Percentiles rank a stretch among this genome's conserved stretches.
Evolutionary conservation across 768 basidiomycete species (phyloP).

Genomic region (Tulasnella sp.): DNA sequence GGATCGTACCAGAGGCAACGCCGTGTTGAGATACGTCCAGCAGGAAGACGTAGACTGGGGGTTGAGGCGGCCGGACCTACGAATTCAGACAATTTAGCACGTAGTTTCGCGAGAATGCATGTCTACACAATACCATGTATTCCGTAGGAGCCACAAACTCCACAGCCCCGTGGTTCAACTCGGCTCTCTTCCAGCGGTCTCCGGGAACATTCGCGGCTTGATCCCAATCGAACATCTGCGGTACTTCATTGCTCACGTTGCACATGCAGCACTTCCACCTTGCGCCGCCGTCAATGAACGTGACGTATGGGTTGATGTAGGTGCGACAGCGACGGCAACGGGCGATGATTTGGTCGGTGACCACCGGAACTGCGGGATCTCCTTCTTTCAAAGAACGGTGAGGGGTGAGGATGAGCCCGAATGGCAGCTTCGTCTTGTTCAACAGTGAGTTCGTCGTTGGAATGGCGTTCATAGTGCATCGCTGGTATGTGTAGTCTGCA

Average conservation of each 20-base stretch:
- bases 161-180: slow-evolving; percentile 87
- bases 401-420: slow-evolving; percentile 81
- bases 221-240: slow-evolving; percentile 98
- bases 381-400: slow-evolving; percentile 79
- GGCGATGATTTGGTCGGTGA: slow-evolving; percentile 89
- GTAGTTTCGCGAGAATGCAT: not conserved
- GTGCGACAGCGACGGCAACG: slow-evolving; percentile 91
- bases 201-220: slow-evolving; percentile 86
- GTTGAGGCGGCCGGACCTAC: slow-evolving; percentile 79
- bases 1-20: slow-evolving; percentile 63
- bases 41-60: slow-evolving; percentile 92
- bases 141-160: slow-evolving; percentile 97
- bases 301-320: slow-evolving; percentile 96
- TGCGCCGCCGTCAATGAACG: slow-evolving; percentile 95
- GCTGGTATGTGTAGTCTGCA: slow-evolving; percentile 84
- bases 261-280: slow-evolving; percentile 99
- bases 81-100: not conserved
- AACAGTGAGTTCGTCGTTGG: slow-evolving; percentile 82
- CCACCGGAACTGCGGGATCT: slow-evolving; percentile 61
- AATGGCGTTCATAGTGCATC: slow-evolving; percentile 83
- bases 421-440: slow-evolving; percentile 80
- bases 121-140: slow-evolving; percentile 66
- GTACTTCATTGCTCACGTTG: slow-evolving; percentile 94
- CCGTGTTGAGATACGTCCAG: slow-evolving; percentile 93
- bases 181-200: slow-evolving; percentile 87